Evolutionary conservation across 768 basidiomycete species (phyloP).

Genomic region (Hygrocybe punicea): DNA sequence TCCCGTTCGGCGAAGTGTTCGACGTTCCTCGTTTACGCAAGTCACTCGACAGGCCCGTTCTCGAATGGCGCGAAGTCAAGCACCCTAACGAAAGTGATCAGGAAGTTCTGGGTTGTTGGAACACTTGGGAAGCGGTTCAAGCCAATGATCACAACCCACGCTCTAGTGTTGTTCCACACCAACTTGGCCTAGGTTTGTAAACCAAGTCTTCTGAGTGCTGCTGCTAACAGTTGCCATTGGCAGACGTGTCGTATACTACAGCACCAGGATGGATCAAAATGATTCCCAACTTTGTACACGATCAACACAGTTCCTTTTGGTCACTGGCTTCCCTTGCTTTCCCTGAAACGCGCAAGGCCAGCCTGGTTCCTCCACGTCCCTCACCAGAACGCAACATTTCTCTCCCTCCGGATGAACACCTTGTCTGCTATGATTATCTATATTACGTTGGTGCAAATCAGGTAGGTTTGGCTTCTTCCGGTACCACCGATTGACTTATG

Average conservation of each 20-base stretch:
- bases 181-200: conserved; percentile 43
- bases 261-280: conserved; percentile 49
- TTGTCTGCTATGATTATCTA: conserved; percentile 52
- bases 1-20: conserved; percentile 59
- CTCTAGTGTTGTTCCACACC: conserved; percentile 33
- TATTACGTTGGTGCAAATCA: conserved; percentile 48
- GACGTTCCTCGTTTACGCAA: conserved; percentile 52
- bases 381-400: conserved; percentile 40
- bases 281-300: conserved; percentile 44
- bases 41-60: conserved; percentile 43
- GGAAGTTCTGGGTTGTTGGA: conserved; percentile 59
- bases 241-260: conserved; percentile 54
- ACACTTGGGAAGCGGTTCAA: conserved; percentile 48
- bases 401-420: conserved; percentile 50
- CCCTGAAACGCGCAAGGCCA: conserved; percentile 41
- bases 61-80: conserved; percentile 68
- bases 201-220: conserved; percentile 9
- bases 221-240: not conserved
- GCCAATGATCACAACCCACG: conserved; percentile 39
- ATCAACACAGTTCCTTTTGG: conserved; percentile 46
- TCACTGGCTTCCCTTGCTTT: conserved; percentile 46
- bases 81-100: conserved; percentile 36
- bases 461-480: conserved; percentile 28
- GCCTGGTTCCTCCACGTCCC: conserved; percentile 38
- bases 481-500: conserved; percentile 4